These are phyloP conservation scores for Glaciozyma martinii DNA, from an alignment of 768 basidiomycete species.

Conservation along the genomic window DNA sequence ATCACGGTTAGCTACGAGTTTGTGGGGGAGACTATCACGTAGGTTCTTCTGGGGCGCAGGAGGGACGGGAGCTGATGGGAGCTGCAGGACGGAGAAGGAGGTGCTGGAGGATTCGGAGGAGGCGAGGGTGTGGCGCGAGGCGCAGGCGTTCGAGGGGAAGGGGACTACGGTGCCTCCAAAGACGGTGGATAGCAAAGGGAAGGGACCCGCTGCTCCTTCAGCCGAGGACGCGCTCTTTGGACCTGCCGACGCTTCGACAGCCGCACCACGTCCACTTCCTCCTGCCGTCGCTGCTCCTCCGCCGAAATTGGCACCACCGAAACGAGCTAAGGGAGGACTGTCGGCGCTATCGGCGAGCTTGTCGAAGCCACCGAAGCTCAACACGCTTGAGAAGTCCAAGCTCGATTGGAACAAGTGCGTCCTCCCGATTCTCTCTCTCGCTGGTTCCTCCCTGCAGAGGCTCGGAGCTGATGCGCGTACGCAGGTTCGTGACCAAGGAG, in stretches of 20 bases:
- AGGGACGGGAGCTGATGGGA: conserved; percentile 2
- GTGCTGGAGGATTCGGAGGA: conserved; percentile 65
- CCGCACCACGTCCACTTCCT: conserved; percentile 24
- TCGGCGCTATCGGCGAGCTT: conserved; percentile 47
- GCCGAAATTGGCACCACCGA: conserved; percentile 38
- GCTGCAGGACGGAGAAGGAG: conserved; percentile 58
- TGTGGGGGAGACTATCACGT: conserved; percentile 69
- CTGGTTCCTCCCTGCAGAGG: no score
- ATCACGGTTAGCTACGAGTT: conserved; percentile 62
- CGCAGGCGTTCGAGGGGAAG: background rate
- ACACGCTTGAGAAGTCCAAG: conserved; percentile 74
- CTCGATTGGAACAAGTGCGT: conserved; percentile 63
- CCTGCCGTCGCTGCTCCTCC: conserved; percentile 6
- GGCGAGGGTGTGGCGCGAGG: conserved; percentile 60
- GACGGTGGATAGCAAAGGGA: background rate
- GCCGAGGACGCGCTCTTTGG: conserved; percentile 24
- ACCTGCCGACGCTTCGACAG: background rate
- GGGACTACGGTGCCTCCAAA: background rate
- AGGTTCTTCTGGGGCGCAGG: conserved; percentile 36
- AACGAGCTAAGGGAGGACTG: conserved; percentile 50
- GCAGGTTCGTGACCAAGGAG: conserved; percentile 23
- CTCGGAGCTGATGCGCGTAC: background rate
- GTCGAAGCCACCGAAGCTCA: conserved; percentile 55
- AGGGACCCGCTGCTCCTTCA: background rate
- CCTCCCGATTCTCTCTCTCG: background rate